phyloP scores from a whole-genome alignment of 306 rosid genomes.

The peach (Prunus persica) region Prunus_persica_NCBIv2 NC_034016.1:22247001-22247500 shows the following conservation, averaged over 20 bases:
- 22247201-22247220: not conserved
- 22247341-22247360: slow-evolving; percentile 11
- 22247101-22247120: not conserved
- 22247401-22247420: slow-evolving; percentile 10
- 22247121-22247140: not conserved
- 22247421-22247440: not conserved
- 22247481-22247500: slow-evolving; percentile 51
- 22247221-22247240: not conserved
- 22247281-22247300: not conserved
- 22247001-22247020: slow-evolving; percentile 22
- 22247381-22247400: slow-evolving; percentile 14
- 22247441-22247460: slow-evolving; percentile 15
- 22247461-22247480: slow-evolving; percentile 42
- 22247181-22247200: not conserved
- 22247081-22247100: not conserved
- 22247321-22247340: slow-evolving; percentile 15
- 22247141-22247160: no score
- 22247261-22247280: not conserved
- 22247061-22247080: not conserved
- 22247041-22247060: not conserved
- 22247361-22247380: slow-evolving; percentile 25
- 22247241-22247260: no score
- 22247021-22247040: not conserved
- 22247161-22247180: no score
- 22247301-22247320: slow-evolving; percentile 44